Percentiles rank a stretch among this genome's conserved stretches.
These are phyloP conservation scores for Solanum peruvianum DNA, from an alignment of 257 asterid genomes.

Conservation along the genomic window DNA sequence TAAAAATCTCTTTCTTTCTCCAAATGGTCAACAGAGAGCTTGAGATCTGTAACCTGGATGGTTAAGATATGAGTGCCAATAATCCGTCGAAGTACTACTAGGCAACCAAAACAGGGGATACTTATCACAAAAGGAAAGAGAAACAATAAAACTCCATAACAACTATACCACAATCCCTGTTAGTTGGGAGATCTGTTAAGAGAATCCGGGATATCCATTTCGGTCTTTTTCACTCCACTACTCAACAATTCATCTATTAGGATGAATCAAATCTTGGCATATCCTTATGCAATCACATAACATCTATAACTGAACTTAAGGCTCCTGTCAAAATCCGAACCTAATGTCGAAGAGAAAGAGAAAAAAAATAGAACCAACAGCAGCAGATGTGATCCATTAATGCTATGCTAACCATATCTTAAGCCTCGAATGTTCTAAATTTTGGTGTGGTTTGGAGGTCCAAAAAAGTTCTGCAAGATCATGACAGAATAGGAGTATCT, in stretches of 20 bases:
- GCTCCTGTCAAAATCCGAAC: not conserved
- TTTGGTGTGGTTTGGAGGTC: not conserved
- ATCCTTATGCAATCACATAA: not conserved
- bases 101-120: not conserved
- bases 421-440: not conserved
- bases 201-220: not conserved
- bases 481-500: not conserved
- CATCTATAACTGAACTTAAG: not conserved
- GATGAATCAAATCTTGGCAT: not conserved
- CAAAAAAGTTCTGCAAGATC: not conserved
- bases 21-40: conserved; percentile 57
- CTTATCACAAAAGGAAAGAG: not conserved
- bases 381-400: not conserved
- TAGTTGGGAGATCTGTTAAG: not conserved
- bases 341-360: not conserved
- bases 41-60: conserved; percentile 59
- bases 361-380: not conserved
- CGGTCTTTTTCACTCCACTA: not conserved
- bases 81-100: not conserved
- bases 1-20: conserved; percentile 95
- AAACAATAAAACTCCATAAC: not conserved
- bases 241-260: not conserved
- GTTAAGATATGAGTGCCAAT: not conserved
- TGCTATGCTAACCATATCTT: not conserved
- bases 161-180: not conserved